Evolutionary conservation across 176 grass and related monocot genomes (phyloP).

Genomic region (Triticum dicoccoides): DNA sequence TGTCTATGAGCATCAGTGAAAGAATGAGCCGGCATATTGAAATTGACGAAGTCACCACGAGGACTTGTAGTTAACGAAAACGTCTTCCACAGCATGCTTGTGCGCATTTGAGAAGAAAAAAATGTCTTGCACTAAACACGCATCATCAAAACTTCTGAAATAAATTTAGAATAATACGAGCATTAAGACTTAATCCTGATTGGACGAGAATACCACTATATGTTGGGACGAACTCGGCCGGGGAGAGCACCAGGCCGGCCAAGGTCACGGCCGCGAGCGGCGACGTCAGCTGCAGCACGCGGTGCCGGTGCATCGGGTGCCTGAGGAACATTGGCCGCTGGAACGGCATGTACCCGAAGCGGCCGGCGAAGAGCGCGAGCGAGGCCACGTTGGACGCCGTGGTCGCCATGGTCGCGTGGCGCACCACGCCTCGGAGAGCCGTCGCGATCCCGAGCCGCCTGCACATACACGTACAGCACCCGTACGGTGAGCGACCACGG

Average conservation of each 20-base stretch:
- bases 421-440: constrained; percentile 50
- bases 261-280: constrained; percentile 41
- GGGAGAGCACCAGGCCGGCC: constrained; percentile 27
- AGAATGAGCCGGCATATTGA: no score
- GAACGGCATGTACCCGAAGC: constrained; percentile 61
- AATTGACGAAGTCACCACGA: no score
- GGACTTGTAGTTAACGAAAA: no score
- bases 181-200: no score
- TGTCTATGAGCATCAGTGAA: no score
- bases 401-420: constrained; percentile 63
- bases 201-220: constrained; percentile 24
- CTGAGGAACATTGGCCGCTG: constrained; percentile 52
- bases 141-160: no score
- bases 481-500: not conserved
- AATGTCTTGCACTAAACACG: no score
- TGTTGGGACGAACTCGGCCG: constrained; percentile 48
- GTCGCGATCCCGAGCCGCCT: constrained; percentile 58
- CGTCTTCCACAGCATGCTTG: no score
- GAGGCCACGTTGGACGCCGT: constrained; percentile 59
- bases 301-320: constrained; percentile 62
- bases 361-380: constrained; percentile 56
- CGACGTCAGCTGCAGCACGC: constrained; percentile 43
- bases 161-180: no score
- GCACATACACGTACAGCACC: not conserved
- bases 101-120: no score